Evolutionary conservation across 2,329 filamentous ascomycete species (phyloP), one percentile per base, ranked within the genome.

Genomic region (Fusarium poae): DNA sequence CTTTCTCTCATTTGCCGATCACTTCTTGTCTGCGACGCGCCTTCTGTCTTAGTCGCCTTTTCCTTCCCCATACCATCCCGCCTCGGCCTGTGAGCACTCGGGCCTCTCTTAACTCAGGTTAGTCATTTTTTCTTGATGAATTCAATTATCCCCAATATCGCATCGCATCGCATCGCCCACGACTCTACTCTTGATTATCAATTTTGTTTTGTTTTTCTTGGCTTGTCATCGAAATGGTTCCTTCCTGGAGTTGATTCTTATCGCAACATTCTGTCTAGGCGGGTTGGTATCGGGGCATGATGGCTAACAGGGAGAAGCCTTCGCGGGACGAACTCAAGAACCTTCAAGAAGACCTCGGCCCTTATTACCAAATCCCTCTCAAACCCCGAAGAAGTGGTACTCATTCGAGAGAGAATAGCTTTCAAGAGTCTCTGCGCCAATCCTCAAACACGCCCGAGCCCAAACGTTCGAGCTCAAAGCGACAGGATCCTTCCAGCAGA

Each of bases 281-380:
- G 72, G 72, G 54, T 72, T 72, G 72, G 72, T 67, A 69, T 74
- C 66, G 64, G 72, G 71, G 71, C 72, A 72, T 59, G 72, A 77
- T 78, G 77, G 75, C 77, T 79, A 77, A 78, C 75, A 72, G 64
- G 64, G 75, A 74, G 63, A 75, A 72, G 72, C 73, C 75, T 70
- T 67, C 72, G 63, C 70, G 73, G 71, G 74, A 73, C 68, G 77
- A 79, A 72, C 60, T 79, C 67, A 75, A 73, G 62, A 75, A 75
- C 42, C 77, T 79, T 61, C 68, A 72, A 46, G 76, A 78, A 70
- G 72, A 79, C 48, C 77, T 79, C 50, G 77, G 77, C 11, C 76
- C 77, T 15, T 78, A 75, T 55, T 78, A 75, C 61, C 72, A 77
- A 37, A 67, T 72, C 56, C 70, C 72, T 25, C 58, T 73, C 13